Evolutionary conservation across 73 alveolate genomes (phyloP).

Genomic region (Paramecium caudatum): DNA sequence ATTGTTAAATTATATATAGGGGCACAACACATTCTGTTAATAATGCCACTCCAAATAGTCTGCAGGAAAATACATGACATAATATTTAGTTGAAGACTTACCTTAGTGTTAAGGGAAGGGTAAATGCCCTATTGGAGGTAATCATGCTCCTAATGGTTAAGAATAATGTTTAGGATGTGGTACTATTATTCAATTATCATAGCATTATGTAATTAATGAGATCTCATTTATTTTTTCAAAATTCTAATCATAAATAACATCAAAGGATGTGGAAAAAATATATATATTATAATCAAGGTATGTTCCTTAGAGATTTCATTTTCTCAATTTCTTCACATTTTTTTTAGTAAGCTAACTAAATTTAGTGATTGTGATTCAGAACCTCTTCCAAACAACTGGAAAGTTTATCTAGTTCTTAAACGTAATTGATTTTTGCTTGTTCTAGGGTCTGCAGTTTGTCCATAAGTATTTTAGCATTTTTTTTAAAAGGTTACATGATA

Average conservation of each 20-base stretch:
- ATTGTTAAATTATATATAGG: slow-evolving; percentile 6
- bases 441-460: background rate
- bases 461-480: slow-evolving; percentile 8
- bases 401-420: background rate
- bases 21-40: slow-evolving; percentile 93
- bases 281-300: background rate
- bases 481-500: slow-evolving; percentile 1
- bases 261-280: background rate
- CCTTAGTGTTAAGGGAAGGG: slow-evolving; percentile 69
- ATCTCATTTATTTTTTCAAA: too few relatives aligned
- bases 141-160: slow-evolving; percentile 71
- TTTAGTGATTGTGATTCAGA: slow-evolving; percentile 20
- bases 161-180: slow-evolving; percentile 76
- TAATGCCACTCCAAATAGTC: slow-evolving; percentile 83
- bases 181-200: background rate
- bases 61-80: slow-evolving; percentile 64
- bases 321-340: slow-evolving; percentile 12
- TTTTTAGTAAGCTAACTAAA: background rate
- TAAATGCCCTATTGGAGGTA: slow-evolving; percentile 72
- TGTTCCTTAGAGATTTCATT: background rate
- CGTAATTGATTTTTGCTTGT: background rate
- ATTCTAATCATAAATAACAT: too few relatives aligned
- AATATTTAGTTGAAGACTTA: slow-evolving; percentile 45
- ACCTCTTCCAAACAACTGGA: background rate
- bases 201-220: slow-evolving; percentile 32